Conservation (phyloP, 768 basidiomycete species). For the Termitomyces sp. region DNA sequence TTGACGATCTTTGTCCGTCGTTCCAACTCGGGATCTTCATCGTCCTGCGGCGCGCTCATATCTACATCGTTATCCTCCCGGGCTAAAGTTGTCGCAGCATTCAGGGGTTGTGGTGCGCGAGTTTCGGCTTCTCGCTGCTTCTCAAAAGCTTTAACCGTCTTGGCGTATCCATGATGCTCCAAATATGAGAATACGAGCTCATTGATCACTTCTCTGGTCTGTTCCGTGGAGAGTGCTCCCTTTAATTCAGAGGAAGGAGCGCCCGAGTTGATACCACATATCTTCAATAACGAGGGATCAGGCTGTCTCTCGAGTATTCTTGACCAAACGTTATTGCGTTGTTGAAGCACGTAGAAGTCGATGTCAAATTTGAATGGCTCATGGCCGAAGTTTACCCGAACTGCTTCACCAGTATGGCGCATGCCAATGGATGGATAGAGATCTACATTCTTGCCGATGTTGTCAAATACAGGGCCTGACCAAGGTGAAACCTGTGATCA, state of each 20-base stretch:
- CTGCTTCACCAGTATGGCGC: constrained; percentile 71
- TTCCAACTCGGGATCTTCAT: constrained; percentile 39
- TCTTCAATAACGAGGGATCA: constrained; percentile 32
- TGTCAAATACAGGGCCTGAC: constrained; percentile 67
- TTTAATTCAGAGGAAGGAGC: constrained; percentile 18
- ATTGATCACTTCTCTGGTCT: constrained; percentile 58
- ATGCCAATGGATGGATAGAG: constrained; percentile 90
- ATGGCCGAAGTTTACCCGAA: constrained; percentile 88
- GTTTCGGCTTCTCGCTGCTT: constrained; percentile 31
- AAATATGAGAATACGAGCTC: constrained; percentile 79
- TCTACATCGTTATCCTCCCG: constrained; percentile 37
- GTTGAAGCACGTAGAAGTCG: constrained; percentile 76
- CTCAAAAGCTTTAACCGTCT: constrained; percentile 66
- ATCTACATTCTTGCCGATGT: constrained; percentile 60
- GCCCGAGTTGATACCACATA: constrained; percentile 20
- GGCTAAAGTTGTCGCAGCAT: constrained; percentile 3
- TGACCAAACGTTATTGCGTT: constrained; percentile 63
- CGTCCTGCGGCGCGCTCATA: constrained; percentile 34
- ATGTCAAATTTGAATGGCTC: constrained; percentile 88
- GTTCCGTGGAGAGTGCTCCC: constrained; percentile 40
- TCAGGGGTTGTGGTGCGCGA: constrained; percentile 14
- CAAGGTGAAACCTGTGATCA: not conserved
- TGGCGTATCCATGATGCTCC: constrained; percentile 79
- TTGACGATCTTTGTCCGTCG: constrained; percentile 69
- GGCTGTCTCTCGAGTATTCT: constrained; percentile 60